A percentile compares a stretch with the other conserved stretches of the same genome.
Conservation (phyloP, 768 basidiomycete genomes). For the Pisolithus albus region DNA sequence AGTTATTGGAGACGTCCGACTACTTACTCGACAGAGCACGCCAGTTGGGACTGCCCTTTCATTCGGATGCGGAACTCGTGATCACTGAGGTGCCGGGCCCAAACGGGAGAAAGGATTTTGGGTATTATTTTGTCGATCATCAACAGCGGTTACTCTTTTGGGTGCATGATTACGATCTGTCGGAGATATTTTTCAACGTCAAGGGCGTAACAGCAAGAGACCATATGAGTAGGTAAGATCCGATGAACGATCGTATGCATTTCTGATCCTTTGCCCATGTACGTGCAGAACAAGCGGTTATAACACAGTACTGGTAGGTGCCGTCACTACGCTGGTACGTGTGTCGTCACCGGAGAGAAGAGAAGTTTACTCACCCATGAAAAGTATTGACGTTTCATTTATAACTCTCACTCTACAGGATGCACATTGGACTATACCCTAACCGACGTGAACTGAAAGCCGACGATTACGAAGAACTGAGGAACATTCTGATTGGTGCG, state of each 20-base stretch:
- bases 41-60: background rate
- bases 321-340: background rate
- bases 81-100: background rate
- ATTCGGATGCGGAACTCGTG: constrained; percentile 2
- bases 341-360: background rate
- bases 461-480: background rate
- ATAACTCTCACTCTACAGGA: background rate
- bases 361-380: background rate
- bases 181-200: constrained; percentile 27
- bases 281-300: constrained; percentile 13
- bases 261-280: background rate
- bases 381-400: background rate
- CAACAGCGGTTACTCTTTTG: constrained; percentile 38
- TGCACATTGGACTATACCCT: constrained; percentile 5
- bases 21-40: background rate
- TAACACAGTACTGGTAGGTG: constrained; percentile 19
- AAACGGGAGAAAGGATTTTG: background rate
- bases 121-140: constrained; percentile 45
- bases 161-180: constrained; percentile 34
- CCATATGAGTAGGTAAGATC: constrained; percentile 33
- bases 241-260: background rate
- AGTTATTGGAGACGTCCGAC: background rate
- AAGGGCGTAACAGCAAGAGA: constrained; percentile 32
- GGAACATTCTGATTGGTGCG: constrained; percentile 2
- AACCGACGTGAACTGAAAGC: background rate